Evolutionary conservation across 2,329 filamentous ascomycete species (phyloP).

Genomic region (Hypoxylon rubiginosum): DNA sequence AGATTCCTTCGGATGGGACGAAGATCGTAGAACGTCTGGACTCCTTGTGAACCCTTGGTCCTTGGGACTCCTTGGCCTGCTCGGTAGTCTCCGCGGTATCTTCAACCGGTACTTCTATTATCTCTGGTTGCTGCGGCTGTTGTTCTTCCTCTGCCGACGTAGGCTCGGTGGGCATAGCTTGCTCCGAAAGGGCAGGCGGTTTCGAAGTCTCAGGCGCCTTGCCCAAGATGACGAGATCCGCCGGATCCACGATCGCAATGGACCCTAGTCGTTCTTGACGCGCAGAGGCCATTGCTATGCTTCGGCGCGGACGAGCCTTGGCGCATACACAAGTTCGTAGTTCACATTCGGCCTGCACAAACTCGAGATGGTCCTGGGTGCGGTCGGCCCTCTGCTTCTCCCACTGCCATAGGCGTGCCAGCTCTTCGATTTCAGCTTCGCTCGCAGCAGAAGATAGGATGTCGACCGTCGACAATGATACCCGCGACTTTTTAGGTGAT

Average conservation of each 20-base stretch:
- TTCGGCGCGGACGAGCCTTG: constrained; percentile 54
- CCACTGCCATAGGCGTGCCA: constrained; percentile 67
- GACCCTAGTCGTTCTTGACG: constrained; percentile 55
- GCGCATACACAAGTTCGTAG: constrained; percentile 75
- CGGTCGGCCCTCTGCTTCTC: constrained; percentile 74
- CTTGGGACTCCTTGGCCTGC: constrained; percentile 8
- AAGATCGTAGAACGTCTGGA: constrained; percentile 68
- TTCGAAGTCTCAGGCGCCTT: constrained; percentile 47
- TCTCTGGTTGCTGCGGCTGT: constrained; percentile 39
- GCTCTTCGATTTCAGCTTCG: constrained; percentile 71
- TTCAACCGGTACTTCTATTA: constrained; percentile 47
- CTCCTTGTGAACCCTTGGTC: constrained; percentile 41
- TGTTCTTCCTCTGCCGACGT: constrained; percentile 21
- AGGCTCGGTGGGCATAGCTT: constrained; percentile 38
- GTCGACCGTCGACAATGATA: constrained; percentile 63
- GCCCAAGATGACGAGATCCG: constrained; percentile 60
- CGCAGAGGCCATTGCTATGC: constrained; percentile 46
- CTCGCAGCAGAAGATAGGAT: constrained; percentile 68
- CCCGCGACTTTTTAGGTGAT: constrained; percentile 69
- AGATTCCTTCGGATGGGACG: constrained; percentile 73
- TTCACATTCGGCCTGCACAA: constrained; percentile 80
- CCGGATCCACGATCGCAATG: constrained; percentile 57
- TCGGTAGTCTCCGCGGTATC: constrained; percentile 44
- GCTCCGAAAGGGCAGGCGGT: constrained; percentile 46
- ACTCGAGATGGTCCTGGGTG: constrained; percentile 80